These are phyloP conservation scores for Cercospora zeina DNA, from an alignment of 2,329 filamentous ascomycete genomes.

Conservation along the genomic window DNA sequence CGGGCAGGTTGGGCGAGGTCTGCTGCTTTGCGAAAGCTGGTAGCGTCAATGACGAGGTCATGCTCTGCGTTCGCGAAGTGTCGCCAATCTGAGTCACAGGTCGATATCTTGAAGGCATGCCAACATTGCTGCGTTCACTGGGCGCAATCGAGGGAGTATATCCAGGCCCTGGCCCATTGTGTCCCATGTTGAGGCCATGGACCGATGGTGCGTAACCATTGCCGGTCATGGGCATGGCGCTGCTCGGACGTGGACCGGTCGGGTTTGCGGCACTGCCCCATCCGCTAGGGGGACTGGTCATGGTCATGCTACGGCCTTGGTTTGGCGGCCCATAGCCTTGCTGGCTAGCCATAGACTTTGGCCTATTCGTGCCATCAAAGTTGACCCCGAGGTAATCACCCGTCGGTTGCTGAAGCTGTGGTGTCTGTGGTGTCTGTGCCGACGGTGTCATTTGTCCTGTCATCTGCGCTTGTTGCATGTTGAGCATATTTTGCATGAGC, in stretches of 20 bases:
- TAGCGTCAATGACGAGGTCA: conserved; percentile 39
- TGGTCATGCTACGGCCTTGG: conserved; percentile 69
- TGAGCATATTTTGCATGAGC: conserved; percentile 44
- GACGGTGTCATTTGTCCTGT: conserved; percentile 22
- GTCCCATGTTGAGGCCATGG: conserved; percentile 44
- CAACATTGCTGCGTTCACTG: conserved; percentile 91
- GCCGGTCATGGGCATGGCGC: conserved; percentile 38
- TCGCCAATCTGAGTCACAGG: conserved; percentile 62
- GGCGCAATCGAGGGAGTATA: conserved; percentile 93
- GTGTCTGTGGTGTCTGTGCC: conserved; percentile 10
- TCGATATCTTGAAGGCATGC: conserved; percentile 84
- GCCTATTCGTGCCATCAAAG: conserved; percentile 29
- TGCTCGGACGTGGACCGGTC: conserved; percentile 49
- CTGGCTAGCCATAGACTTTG: conserved; percentile 51
- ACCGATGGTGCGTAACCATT: conserved; percentile 39
- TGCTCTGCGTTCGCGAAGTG: conserved; percentile 44
- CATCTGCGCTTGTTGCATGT: conserved; percentile 41
- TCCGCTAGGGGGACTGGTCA: conserved; percentile 64
- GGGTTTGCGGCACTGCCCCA: conserved; percentile 33
- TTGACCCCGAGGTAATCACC: conserved; percentile 34
- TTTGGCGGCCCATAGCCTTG: conserved; percentile 33
- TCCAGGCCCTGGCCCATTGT: conserved; percentile 48
- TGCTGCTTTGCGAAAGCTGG: conserved; percentile 35
- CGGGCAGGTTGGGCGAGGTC: conserved; percentile 27
- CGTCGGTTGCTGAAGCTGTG: conserved; percentile 22